Evolutionary conservation across 2,329 filamentous ascomycete genomes (phyloP).

Genomic region (Xylariaceae sp.): DNA sequence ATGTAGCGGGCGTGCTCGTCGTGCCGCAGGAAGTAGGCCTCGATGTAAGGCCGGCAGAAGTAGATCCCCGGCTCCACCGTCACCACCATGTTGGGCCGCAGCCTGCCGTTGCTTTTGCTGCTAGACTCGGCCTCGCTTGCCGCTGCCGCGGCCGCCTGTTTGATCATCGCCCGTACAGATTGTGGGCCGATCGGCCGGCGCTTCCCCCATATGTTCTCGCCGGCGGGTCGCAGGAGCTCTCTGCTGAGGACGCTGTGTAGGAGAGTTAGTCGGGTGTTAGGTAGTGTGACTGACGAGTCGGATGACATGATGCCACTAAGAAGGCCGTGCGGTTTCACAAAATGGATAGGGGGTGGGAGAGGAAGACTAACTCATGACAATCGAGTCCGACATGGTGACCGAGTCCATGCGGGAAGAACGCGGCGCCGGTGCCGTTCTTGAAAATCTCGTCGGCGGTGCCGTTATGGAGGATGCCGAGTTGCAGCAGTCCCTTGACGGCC

Average conservation of each 20-base stretch:
- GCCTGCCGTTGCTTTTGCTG: conserved; percentile 26
- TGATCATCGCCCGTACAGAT: conserved; percentile 37
- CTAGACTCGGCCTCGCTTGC: conserved; percentile 8
- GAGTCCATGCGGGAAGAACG: conserved; percentile 69
- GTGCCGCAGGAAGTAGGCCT: conserved; percentile 67
- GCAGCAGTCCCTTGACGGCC: conserved; percentile 70
- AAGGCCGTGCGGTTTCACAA: no score
- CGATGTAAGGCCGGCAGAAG: conserved; percentile 73
- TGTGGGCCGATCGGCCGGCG: conserved; percentile 35
- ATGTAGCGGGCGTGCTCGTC: conserved; percentile 64
- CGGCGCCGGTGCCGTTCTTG: conserved; percentile 55
- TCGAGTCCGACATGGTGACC: conserved; percentile 69
- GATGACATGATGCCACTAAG: no score
- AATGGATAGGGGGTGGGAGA: background rate
- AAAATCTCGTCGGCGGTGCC: conserved; percentile 59
- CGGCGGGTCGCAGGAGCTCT: conserved; percentile 34
- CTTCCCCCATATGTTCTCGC: conserved; percentile 38
- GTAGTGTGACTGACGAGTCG: no score
- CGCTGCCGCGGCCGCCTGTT: conserved; percentile 19
- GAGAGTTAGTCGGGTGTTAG: background rate
- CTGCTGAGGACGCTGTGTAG: conserved; percentile 33
- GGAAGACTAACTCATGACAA: conserved; percentile 54
- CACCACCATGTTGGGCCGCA: conserved; percentile 68
- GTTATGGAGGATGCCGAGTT: conserved; percentile 71
- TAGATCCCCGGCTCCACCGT: conserved; percentile 82